phyloP scores from a whole-genome alignment of 805 yeast genomes.

The Maudiozyma bulderi region DNA sequence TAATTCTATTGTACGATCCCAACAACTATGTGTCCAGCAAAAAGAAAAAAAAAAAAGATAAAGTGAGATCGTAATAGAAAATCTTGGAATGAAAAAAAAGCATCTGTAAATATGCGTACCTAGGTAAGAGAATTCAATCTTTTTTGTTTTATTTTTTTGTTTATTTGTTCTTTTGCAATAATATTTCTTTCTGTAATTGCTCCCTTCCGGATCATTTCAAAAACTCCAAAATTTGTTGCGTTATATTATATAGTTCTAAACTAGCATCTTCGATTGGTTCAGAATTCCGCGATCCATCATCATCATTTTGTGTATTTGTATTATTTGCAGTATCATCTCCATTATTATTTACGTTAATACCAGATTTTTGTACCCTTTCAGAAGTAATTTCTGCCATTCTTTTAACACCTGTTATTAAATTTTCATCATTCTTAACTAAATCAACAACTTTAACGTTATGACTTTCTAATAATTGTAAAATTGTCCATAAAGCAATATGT shows the following conservation, averaged over 20 bases:
- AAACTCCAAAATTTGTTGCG: slow-evolving; percentile 55
- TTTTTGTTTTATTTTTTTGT: neutral
- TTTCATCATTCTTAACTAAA: slow-evolving; percentile 45
- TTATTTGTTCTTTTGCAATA: neutral
- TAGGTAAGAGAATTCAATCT: too few species aligned
- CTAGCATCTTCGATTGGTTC: slow-evolving; percentile 52
- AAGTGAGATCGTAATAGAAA: too few species aligned
- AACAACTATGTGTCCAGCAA: too few species aligned
- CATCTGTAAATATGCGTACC: too few species aligned
- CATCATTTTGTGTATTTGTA: slow-evolving; percentile 15
- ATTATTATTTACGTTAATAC: slow-evolving; percentile 12
- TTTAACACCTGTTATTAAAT: slow-evolving; percentile 46
- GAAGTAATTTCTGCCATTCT: slow-evolving; percentile 33
- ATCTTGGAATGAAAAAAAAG: too few species aligned
- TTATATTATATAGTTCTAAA: slow-evolving; percentile 53
- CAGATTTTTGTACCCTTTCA: slow-evolving; percentile 23
- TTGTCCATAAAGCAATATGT: slow-evolving; percentile 96
- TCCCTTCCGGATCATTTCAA: slow-evolving; percentile 13
- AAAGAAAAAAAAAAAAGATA: too few species aligned
- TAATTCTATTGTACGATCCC: too few species aligned
- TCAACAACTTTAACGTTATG: slow-evolving; percentile 54
- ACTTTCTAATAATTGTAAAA: slow-evolving; percentile 83
- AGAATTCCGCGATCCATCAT: slow-evolving; percentile 15
- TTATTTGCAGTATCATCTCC: slow-evolving; percentile 9
- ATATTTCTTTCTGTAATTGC: neutral